Evolutionary conservation across 2,329 filamentous ascomycete genomes (phyloP).

Genomic region (Colletotrichum magnum): DNA sequence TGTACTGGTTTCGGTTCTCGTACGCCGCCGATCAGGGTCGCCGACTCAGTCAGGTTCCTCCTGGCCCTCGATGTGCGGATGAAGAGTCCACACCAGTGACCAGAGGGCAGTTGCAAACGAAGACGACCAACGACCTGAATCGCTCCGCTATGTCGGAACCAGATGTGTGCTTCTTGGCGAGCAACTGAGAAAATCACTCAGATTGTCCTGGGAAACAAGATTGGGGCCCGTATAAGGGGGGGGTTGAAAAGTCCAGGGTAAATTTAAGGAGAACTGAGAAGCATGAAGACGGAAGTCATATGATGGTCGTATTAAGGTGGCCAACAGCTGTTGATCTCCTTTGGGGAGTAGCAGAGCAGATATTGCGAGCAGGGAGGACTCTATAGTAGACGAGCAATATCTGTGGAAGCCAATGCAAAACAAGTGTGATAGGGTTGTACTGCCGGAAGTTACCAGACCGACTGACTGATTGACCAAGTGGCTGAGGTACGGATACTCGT

Average conservation of each 20-base stretch:
- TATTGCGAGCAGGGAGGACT: conserved; percentile 11
- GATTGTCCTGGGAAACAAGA: conserved; percentile 14
- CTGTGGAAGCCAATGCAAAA: conserved; percentile 23
- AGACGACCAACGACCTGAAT: conserved; percentile 1
- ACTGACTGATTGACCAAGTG: not conserved
- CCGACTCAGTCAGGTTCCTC: not conserved
- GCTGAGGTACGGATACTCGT: not conserved
- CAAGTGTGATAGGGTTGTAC: conserved; percentile 23
- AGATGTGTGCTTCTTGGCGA: conserved; percentile 13
- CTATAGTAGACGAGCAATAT: conserved; percentile 23
- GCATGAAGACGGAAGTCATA: conserved; percentile 30
- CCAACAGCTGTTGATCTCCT: conserved; percentile 3
- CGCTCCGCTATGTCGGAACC: conserved; percentile 14
- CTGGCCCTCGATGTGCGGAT: not conserved
- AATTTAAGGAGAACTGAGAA: not conserved
- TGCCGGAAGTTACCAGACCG: conserved; percentile 12
- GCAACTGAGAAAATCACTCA: not conserved
- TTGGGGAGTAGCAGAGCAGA: not conserved
- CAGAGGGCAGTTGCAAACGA: not conserved
- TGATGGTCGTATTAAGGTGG: conserved; percentile 30
- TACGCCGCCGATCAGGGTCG: not conserved
- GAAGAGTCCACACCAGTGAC: not conserved
- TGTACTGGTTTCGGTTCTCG: conserved; percentile 1
- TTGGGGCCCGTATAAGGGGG: not conserved
- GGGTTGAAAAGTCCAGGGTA: not conserved